Percentiles rank a stretch among this genome's conserved stretches.
These are phyloP conservation scores for Lentinula sp. DNA, from an alignment of 768 basidiomycete genomes.

Conservation along the genomic window DNA sequence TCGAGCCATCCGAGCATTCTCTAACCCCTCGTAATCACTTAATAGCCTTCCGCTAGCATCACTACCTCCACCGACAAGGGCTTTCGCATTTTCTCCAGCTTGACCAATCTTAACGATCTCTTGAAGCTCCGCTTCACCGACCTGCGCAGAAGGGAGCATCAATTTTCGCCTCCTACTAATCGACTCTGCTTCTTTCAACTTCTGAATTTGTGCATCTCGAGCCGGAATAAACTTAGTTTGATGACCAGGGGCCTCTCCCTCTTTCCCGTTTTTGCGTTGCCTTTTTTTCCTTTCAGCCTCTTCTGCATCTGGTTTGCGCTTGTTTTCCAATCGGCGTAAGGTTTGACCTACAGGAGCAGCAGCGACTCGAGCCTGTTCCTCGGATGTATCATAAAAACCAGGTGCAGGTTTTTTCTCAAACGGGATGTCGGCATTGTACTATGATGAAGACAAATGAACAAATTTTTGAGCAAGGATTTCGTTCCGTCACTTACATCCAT, in stretches of 20 bases:
- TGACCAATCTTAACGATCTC: constrained; percentile 98
- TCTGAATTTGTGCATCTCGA: constrained; percentile 95
- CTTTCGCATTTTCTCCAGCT: constrained; percentile 84
- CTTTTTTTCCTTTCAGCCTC: constrained; percentile 92
- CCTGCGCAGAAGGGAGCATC: constrained; percentile 82
- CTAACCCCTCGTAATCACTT: constrained; percentile 89
- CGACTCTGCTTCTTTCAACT: constrained; percentile 94
- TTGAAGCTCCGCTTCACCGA: constrained; percentile 91
- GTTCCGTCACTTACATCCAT: constrained; percentile 73
- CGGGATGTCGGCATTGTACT: constrained; percentile 98
- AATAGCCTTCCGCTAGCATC: constrained; percentile 83
- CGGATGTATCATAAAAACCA: constrained; percentile 95
- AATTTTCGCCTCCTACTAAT: constrained; percentile 85
- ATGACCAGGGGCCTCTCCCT: constrained; percentile 52
- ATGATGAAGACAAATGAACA: constrained; percentile 3
- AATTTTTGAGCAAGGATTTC: background rate
- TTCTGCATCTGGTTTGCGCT: constrained; percentile 90
- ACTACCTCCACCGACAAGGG: constrained; percentile 74
- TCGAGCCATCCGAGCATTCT: constrained; percentile 83
- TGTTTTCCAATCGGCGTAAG: constrained; percentile 89
- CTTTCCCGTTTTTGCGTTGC: constrained; percentile 70
- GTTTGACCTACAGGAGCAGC: constrained; percentile 90
- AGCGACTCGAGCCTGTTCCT: constrained; percentile 83
- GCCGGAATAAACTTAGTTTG: constrained; percentile 97
- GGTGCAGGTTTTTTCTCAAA: constrained; percentile 96